Base-by-base conservation (phyloP, 768 basidiomycete genomes). In the Russula griseocarnosa region DNA sequence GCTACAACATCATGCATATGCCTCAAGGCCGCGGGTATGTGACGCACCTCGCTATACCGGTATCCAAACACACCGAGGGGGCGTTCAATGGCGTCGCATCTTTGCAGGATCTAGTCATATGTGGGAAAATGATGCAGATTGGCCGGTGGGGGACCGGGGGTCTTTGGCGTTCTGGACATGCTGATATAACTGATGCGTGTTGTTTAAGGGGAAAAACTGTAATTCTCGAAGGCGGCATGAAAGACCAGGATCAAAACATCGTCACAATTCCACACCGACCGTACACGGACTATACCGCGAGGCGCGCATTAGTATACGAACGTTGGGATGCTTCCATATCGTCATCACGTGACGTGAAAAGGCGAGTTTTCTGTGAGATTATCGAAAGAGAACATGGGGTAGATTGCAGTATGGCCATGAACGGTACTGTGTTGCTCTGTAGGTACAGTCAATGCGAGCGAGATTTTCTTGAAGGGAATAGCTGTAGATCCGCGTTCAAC, bases 401-500 rank as follows among this genome's bases (percentile, higher is more conserved):
- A 55, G 77, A 86, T 70, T 88, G 85, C 70, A 77, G 83, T 69
- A 72, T 74, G 22, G 75, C 74, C 20, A 78, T 73, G 5, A 81
- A 77, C 36, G 76, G 77, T 53, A 86, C 86, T 64, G 71, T 77
- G 0, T n/a, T 47, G 46, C n/a, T 22, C 46, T 10, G 20, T n/a
- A n/a, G n/a, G n/a, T 44, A n/a, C 20, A 20, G 20, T 44, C 7
- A 44, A 44, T n/a, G 20, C 85, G 85, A 13, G 85, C 86, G 13
- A 69, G 71, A 22, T 58, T 58, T 70, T 18, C 61, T 68, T 28
- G 71, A 77, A 14, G 71, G 73, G 3, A 73, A 76, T 62, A 85
- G 79, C 69, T 87, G 79, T 69, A 86, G 86, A 1, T 79, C 83
- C 4, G 71, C 71, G 2, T 84, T 88, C 73, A 87, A 87, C 70